phyloP scores from a whole-genome alignment of 257 asterid species.

The Solanum dulcamara region DNA sequence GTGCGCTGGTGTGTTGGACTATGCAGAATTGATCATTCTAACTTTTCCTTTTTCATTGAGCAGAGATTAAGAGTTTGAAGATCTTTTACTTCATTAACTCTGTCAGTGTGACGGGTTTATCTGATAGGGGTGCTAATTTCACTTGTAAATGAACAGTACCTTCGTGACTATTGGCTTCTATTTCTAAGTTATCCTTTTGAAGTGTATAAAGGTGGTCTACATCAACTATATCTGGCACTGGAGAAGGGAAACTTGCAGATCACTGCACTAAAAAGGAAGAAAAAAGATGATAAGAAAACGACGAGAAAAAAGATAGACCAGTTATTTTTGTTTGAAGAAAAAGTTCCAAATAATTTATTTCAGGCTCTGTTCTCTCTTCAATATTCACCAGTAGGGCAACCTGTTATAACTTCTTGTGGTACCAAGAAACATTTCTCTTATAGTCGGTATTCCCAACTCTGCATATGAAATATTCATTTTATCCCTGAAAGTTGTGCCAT shows the following conservation, averaged over 20 bases:
- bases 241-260: neutral
- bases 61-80: neutral
- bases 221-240: neutral
- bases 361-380: neutral
- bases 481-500: neutral
- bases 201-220: neutral
- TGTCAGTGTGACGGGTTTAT: neutral
- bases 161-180: neutral
- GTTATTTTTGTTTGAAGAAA: neutral
- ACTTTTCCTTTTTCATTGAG: neutral
- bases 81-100: neutral
- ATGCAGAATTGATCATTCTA: neutral
- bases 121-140: neutral
- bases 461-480: neutral
- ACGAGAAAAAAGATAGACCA: neutral
- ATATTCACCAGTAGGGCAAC: neutral
- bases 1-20: neutral
- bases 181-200: neutral
- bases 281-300: neutral
- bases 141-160: neutral
- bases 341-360: neutral
- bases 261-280: neutral
- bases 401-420: neutral
- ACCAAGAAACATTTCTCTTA: neutral
- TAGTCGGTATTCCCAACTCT: neutral